Evolutionary conservation across 2,329 filamentous ascomycete genomes (phyloP), one percentile per base, ranked within the genome.

Genomic region (Magnaporthiopsis rhizophila): DNA sequence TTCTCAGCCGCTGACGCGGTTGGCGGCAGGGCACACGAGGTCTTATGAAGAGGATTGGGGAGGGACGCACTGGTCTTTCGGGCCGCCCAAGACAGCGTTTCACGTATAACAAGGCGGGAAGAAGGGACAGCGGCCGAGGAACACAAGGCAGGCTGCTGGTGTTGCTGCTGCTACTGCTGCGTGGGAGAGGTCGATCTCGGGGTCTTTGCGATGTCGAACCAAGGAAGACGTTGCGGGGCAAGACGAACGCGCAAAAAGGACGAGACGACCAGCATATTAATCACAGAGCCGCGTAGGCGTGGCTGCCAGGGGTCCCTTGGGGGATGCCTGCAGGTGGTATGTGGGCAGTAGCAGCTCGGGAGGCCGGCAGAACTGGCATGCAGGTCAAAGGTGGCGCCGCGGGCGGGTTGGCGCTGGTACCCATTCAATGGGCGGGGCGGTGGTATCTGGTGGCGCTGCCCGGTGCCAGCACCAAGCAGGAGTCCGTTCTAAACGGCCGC

Each of bases 1-100:
- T 30, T 56, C 9, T 62, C 26, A 62, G 60, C n/a, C 60, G 60
- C 60, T 56, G 60, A 53, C 36, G 38, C 60, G 26, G 7, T 28
- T 50, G 38, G 26, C 38, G 13, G 3, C n/a, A 53, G 60, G 60
- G 24, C 34, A n/a, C 26, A 24, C 18, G 24, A 21, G 30, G 28
- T n/a, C 59, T 62, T 56, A 50, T 50, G 18, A 50, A 15, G 21
- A 50, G 38, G 38, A 50, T 50, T 15, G 38, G 38, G 38, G 38
- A 50, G 38, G 15, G 2, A 6, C 38, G 38, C 38, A 50, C 38
- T 50, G 15, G 38, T 50, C 38, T 18, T 21, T 36, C 15, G 18
- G 38, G 38, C 18, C 15, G 38, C 3, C 38, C 30, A 50, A 21
- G 38, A 21, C 38, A 21, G 38, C 3, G 18, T 50, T 21, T 50